Conservation (phyloP, 805 yeast genomes). For the Saturnispora silvae region DNA sequence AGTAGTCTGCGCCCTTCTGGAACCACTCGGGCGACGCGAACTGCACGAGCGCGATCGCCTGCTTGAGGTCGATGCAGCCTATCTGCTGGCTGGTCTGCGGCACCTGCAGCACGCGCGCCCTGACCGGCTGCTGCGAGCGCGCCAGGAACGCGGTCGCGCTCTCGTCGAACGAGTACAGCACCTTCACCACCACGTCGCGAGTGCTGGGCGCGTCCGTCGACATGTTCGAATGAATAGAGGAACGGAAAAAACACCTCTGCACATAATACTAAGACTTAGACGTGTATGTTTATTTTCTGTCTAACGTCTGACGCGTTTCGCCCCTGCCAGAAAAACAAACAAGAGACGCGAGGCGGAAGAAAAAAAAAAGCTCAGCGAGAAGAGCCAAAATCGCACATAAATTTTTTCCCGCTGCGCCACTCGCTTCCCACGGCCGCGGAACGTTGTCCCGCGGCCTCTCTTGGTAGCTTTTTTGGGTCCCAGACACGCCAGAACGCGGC, state of each 20-base stretch:
- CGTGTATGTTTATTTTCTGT: no score
- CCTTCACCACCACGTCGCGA: conserved; percentile 25
- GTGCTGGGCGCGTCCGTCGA: conserved; percentile 4
- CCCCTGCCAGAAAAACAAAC: no score
- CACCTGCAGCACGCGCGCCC: conserved; percentile 32
- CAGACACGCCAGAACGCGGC: no score
- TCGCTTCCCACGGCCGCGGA: no score
- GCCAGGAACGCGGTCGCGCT: conserved; percentile 34
- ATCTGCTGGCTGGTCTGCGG: conserved; percentile 28
- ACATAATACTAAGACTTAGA: no score
- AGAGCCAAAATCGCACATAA: no score
- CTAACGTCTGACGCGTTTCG: no score
- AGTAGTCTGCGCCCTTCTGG: conserved; percentile 31
- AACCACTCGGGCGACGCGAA: conserved; percentile 39
- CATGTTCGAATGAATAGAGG: background rate
- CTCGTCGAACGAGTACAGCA: conserved; percentile 33
- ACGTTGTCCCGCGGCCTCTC: no score
- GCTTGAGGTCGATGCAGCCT: conserved; percentile 33
- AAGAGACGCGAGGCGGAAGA: background rate
- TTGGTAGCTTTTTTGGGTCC: no score
- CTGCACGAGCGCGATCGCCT: conserved; percentile 34
- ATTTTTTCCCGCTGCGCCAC: no score
- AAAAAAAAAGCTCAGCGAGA: background rate
- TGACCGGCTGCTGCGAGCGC: conserved; percentile 26
- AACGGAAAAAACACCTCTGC: background rate